Conservation (phyloP, 148 eudicot species). For the Fagopyrum esculentum region DNA sequence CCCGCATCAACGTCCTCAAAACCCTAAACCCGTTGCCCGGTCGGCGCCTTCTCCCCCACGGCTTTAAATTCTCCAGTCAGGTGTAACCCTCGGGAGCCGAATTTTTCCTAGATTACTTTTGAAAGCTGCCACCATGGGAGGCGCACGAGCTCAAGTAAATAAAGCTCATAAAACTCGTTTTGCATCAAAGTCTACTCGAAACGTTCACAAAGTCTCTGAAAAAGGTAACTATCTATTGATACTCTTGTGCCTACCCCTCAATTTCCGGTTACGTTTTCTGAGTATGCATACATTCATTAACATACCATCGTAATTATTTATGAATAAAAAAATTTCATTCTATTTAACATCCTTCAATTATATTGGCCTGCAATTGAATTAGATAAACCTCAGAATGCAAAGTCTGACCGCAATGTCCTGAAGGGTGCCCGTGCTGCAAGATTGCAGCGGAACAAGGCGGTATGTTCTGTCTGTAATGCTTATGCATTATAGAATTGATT, state of each 20-base stretch:
- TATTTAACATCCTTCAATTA: not conserved
- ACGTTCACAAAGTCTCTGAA: conserved; percentile 58
- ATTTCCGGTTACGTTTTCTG: not conserved
- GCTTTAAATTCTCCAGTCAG: no score
- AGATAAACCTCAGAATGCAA: conserved; percentile 59
- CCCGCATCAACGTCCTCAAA: no score
- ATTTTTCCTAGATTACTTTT: no score
- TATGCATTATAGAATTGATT: not conserved
- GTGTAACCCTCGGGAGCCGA: no score
- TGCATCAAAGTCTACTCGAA: conserved; percentile 84
- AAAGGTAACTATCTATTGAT: conserved; percentile 37
- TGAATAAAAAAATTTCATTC: no score
- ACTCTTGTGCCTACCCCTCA: not conserved
- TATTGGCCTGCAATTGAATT: conserved; percentile 10
- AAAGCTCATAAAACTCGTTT: conserved; percentile 83
- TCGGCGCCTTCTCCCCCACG: no score
- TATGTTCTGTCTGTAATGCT: conserved; percentile 18
- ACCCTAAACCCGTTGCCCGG: no score
- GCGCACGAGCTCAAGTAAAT: conserved; percentile 65
- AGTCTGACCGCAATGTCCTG: conserved; percentile 43
- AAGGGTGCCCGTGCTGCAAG: conserved; percentile 80
- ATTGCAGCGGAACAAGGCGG: conserved; percentile 76
- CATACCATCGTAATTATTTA: not conserved
- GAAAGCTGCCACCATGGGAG: conserved; percentile 39
- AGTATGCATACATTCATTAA: not conserved